Conservation (phyloP, 176 grass and related monocot genomes). For the Rhynchospora pubera region DNA sequence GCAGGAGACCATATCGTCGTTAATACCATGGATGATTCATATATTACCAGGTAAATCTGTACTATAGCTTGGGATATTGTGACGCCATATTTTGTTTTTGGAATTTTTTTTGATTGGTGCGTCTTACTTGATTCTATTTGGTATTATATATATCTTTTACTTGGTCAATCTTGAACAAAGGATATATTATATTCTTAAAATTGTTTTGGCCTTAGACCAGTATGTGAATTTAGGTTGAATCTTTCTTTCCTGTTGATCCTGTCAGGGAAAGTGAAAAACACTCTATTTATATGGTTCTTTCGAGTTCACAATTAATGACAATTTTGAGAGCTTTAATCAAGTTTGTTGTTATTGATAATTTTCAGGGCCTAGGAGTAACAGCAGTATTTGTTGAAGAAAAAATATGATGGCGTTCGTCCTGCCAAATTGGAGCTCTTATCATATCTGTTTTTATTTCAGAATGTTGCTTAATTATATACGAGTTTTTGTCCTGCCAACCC, state of each 20-base stretch:
- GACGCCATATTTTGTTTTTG: neutral
- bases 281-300: neutral
- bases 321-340: constrained; percentile 1
- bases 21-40: constrained; percentile 81
- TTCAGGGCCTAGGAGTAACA: constrained; percentile 22
- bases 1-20: constrained; percentile 66
- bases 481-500: neutral
- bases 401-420: neutral
- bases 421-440: neutral
- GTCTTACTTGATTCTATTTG: neutral
- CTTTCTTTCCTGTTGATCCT: neutral
- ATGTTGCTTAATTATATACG: neutral
- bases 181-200: neutral
- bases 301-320: neutral
- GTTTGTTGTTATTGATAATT: neutral
- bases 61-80: neutral
- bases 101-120: neutral
- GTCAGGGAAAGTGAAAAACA: neutral
- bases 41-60: constrained; percentile 54
- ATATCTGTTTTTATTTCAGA: neutral
- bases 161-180: neutral
- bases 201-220: neutral
- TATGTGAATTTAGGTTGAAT: neutral
- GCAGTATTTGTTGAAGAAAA: neutral
- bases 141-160: neutral